These are phyloP conservation scores for Chytriomyces confervae DNA, from an alignment of 192 early-diverging fungal genomes.

Conservation along the genomic window DNA sequence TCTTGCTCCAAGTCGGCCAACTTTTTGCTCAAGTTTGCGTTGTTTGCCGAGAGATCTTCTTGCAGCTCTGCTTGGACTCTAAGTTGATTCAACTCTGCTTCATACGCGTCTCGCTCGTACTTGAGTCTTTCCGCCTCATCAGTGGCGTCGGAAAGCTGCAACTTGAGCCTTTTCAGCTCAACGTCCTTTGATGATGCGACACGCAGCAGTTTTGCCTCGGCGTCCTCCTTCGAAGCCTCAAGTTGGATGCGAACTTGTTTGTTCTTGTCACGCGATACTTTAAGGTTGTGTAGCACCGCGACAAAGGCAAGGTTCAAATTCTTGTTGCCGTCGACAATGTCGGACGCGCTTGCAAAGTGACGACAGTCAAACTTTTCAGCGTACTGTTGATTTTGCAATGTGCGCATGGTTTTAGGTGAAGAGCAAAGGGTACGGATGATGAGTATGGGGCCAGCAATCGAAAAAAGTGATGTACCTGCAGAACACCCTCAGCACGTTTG, in stretches of 20 bases:
- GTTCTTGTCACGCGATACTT: conserved; percentile 25
- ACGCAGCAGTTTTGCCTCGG: conserved; percentile 23
- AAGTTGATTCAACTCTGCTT: conserved; percentile 22
- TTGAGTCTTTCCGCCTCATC: conserved; percentile 18
- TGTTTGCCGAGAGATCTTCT: conserved; percentile 5
- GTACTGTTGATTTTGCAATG: background rate
- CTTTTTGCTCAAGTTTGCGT: background rate
- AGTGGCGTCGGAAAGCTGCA: conserved; percentile 18
- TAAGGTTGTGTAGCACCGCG: conserved; percentile 47
- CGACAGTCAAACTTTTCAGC: conserved; percentile 49
- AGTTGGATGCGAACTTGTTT: background rate
- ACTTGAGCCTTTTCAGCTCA: conserved; percentile 8
- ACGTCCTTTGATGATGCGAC: conserved; percentile 9
- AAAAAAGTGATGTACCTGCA: background rate
- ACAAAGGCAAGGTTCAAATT: conserved; percentile 54
- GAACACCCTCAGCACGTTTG: conserved; percentile 43
- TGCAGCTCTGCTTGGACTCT: conserved; percentile 9
- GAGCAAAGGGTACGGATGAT: too few species aligned
- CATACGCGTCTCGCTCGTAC: background rate
- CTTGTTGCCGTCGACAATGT: conserved; percentile 50
- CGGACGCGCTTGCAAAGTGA: conserved; percentile 41
- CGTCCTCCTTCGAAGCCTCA: conserved; percentile 30
- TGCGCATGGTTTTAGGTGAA: too few species aligned
- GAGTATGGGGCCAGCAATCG: too few species aligned
- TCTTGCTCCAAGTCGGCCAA: conserved; percentile 24